Percentiles rank a stretch among this genome's conserved stretches.
Evolutionary conservation across 805 yeast species (phyloP).

Genomic region (Zygosaccharomyces lentus): DNA sequence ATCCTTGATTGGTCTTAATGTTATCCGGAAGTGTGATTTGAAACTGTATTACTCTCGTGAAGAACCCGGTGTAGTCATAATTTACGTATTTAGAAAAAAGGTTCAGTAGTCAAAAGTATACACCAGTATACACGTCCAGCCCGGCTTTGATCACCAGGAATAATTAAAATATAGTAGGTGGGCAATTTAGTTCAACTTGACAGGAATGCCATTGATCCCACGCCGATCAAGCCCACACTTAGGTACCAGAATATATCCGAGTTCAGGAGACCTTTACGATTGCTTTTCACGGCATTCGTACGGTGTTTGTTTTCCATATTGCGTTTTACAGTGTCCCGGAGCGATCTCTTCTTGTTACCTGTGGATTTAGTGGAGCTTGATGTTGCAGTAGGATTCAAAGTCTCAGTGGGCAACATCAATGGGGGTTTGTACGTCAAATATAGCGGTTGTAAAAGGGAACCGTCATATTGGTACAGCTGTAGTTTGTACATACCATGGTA

Average conservation of each 20-base stretch:
- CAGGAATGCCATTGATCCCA: conserved; percentile 30
- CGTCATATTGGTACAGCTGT: conserved; percentile 71
- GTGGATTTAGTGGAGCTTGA: conserved; percentile 36
- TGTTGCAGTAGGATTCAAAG: conserved; percentile 78
- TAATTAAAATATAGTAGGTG: background rate
- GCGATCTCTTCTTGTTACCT: conserved; percentile 35
- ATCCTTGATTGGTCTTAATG: conserved; percentile 3
- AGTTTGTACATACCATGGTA: conserved; percentile 83
- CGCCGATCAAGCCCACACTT: conserved; percentile 25
- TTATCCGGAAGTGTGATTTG: background rate
- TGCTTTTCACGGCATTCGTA: conserved; percentile 58
- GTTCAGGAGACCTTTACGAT: conserved; percentile 13
- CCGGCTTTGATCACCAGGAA: conserved; percentile 3
- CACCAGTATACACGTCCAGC: conserved; percentile 7
- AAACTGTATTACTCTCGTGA: background rate
- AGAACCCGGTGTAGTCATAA: conserved; percentile 1
- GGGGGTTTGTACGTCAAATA: conserved; percentile 93
- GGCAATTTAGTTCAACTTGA: conserved; percentile 10
- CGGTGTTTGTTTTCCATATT: conserved; percentile 73
- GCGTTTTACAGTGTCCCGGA: conserved; percentile 53
- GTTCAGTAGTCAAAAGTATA: conserved; percentile 1
- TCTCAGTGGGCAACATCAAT: conserved; percentile 88
- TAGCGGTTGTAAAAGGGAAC: conserved; percentile 77
- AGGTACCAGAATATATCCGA: conserved; percentile 27
- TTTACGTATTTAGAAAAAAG: conserved; percentile 1